A percentile compares a stretch with the other conserved stretches of the same genome.
Conservation (phyloP, 306 rosid species). For the Biancaea sappan region DNA sequence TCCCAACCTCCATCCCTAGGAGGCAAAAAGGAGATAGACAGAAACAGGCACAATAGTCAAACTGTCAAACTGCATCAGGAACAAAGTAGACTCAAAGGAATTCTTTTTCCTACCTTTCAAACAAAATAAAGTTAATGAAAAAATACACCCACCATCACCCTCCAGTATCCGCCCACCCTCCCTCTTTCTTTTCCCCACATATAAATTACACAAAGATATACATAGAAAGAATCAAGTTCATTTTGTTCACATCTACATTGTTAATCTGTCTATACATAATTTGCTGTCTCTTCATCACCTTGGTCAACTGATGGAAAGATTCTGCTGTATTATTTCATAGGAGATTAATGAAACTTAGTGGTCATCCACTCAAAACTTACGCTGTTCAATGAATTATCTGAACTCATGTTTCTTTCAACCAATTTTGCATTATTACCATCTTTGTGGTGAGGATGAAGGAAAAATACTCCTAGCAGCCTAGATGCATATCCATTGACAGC, state of each 20-base stretch:
- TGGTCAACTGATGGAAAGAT: not conserved
- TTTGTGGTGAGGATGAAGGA: not conserved
- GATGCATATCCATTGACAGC: not conserved
- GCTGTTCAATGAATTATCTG: not conserved
- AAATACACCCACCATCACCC: not conserved
- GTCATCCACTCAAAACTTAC: not conserved
- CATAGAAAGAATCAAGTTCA: not conserved
- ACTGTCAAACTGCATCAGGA: constrained; percentile 25
- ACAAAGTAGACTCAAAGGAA: not conserved
- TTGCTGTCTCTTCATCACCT: not conserved
- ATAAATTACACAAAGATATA: not conserved
- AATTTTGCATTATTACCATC: not conserved
- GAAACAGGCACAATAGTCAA: constrained; percentile 16
- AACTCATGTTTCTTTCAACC: not conserved
- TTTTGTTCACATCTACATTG: not conserved
- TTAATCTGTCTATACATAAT: not conserved
- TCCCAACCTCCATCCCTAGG: not conserved
- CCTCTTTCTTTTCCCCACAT: not conserved
- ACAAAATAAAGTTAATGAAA: not conserved
- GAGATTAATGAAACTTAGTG: not conserved
- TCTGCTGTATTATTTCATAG: not conserved
- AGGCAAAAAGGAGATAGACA: not conserved
- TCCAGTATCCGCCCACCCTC: no score
- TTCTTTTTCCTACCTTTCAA: not conserved
- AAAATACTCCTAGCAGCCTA: not conserved